These are phyloP conservation scores for Gamarada debralockiae DNA, from an alignment of 495 filamentous ascomycete genomes.

Conservation along the genomic window DNA sequence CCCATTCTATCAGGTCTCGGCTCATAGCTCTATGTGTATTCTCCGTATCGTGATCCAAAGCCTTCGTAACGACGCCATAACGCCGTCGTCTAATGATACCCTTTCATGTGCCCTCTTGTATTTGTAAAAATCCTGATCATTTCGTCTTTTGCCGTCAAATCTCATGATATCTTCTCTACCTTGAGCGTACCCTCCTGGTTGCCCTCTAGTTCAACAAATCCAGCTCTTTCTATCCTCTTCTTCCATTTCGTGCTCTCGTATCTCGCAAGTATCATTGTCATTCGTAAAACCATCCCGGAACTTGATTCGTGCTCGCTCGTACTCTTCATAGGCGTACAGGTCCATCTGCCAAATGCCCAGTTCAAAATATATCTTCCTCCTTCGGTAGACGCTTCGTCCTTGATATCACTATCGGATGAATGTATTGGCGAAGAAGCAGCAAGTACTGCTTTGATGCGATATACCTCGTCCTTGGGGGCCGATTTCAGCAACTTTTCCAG, in stretches of 20 bases:
- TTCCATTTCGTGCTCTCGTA: constrained; percentile 88
- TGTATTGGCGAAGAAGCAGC: constrained; percentile 50
- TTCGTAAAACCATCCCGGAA: constrained; percentile 52
- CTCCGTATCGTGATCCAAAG: no score
- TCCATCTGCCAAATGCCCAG: constrained; percentile 98
- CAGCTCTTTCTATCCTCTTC: constrained; percentile 68
- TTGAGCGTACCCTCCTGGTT: constrained; percentile 32
- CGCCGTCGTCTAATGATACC: no score
- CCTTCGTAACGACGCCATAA: no score
- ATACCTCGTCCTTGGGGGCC: constrained; percentile 86
- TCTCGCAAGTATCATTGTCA: constrained; percentile 82
- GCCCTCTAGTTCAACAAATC: constrained; percentile 49
- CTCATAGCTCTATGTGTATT: no score
- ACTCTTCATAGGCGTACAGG: constrained; percentile 59
- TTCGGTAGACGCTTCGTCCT: background rate
- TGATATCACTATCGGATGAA: constrained; percentile 53
- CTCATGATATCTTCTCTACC: constrained; percentile 40
- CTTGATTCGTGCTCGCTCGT: constrained; percentile 42
- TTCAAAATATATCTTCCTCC: constrained; percentile 73
- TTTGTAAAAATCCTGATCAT: no score
- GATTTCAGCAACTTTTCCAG: constrained; percentile 61
- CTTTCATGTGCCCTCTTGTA: no score
- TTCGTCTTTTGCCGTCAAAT: no score
- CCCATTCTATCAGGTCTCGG: no score
- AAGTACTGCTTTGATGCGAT: constrained; percentile 89